Conservation (phyloP, 1,139 yeast species). For the Debaryomycetaceae sp. region DNA sequence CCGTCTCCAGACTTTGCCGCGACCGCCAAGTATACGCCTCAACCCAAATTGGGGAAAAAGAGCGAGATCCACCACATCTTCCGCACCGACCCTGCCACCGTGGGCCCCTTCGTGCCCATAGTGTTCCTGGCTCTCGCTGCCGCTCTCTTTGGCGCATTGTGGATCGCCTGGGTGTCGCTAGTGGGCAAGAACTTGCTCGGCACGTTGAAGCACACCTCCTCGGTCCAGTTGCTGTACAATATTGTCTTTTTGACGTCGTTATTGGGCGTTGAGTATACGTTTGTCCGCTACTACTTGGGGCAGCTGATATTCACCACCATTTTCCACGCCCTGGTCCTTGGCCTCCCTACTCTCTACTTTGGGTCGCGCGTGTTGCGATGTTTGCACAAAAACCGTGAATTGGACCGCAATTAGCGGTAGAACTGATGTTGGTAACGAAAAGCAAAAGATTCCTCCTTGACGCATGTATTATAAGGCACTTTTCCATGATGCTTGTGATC, state of each 20-base stretch:
- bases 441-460: too few relatives aligned
- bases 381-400: conserved; percentile 23
- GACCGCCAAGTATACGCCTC: conserved; percentile 12
- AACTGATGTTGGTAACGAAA: too few relatives aligned
- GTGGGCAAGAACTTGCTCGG: conserved; percentile 36
- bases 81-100: conserved; percentile 43
- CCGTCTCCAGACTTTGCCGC: conserved; percentile 21
- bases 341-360: conserved; percentile 47
- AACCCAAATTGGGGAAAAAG: conserved; percentile 37
- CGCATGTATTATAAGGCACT: too few relatives aligned
- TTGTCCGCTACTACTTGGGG: conserved; percentile 60
- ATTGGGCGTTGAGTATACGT: conserved; percentile 49
- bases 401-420: conserved; percentile 16
- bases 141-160: conserved; percentile 28
- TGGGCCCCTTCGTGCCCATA: conserved; percentile 43
- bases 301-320: conserved; percentile 64
- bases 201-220: conserved; percentile 17
- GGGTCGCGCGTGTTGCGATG: conserved; percentile 55
- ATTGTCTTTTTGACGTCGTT: conserved; percentile 43
- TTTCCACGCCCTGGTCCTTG: conserved; percentile 36
- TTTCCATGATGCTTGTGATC: too few relatives aligned
- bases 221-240: conserved; percentile 22
- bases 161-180: conserved; percentile 36
- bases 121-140: conserved; percentile 39
- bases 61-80: conserved; percentile 69